Percentiles rank a stretch among this genome's conserved stretches.
Evolutionary conservation across 169 alveolate species (phyloP).

Genomic region (Blepharisma undulans): DNA sequence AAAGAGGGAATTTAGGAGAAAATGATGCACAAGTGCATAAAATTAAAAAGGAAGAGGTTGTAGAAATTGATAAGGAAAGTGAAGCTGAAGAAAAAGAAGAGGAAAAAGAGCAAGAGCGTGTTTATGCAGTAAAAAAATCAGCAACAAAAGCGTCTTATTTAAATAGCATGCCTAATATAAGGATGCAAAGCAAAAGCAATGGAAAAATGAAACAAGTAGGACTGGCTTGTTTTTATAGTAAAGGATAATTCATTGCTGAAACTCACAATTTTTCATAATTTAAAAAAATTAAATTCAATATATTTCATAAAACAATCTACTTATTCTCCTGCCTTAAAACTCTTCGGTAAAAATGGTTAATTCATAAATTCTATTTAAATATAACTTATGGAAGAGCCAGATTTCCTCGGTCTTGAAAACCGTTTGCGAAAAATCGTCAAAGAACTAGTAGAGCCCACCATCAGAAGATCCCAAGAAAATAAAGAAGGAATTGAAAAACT

Average conservation of each 20-base stretch:
- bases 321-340: too few species aligned
- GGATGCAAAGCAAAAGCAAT: background rate
- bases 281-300: too few species aligned
- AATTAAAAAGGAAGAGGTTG: background rate
- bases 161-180: background rate
- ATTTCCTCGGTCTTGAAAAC: slow-evolving; percentile 3
- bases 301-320: too few species aligned
- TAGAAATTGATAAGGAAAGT: background rate
- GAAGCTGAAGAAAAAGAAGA: background rate
- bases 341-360: background rate
- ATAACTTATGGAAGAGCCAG: background rate
- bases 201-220: background rate
- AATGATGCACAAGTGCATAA: background rate
- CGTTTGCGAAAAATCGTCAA: background rate
- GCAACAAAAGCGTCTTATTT: background rate
- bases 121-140: background rate
- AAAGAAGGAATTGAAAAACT: slow-evolving; percentile 15
- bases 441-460: slow-evolving; percentile 11
- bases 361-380: background rate
- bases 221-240: background rate
- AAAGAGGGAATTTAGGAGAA: background rate
- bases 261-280: background rate
- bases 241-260: background rate
- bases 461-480: background rate
- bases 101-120: background rate